These are phyloP conservation scores for Chytriomyces sp. DNA, from an alignment of 192 early-diverging fungal genomes.

Conservation along the genomic window DNA sequence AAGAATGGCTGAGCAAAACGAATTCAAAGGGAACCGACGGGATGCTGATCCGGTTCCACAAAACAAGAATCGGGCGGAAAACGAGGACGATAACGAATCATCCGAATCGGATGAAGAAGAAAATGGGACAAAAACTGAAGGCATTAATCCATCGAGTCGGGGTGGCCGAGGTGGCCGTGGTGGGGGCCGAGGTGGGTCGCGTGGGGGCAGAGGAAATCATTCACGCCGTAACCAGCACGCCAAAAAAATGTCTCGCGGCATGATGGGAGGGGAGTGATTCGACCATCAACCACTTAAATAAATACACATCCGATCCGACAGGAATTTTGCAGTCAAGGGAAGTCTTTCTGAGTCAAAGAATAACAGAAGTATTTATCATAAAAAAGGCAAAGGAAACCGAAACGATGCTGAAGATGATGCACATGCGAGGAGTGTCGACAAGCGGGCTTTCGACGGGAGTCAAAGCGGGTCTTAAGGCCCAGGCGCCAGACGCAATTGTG, in stretches of 20 bases:
- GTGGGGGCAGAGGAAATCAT: slow-evolving; percentile 64
- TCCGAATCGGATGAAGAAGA: slow-evolving; percentile 15
- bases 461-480: background rate
- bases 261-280: slow-evolving; percentile 25
- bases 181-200: slow-evolving; percentile 13
- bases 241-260: slow-evolving; percentile 65
- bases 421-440: background rate
- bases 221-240: slow-evolving; percentile 74
- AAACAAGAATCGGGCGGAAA: slow-evolving; percentile 22
- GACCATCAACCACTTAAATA: no score
- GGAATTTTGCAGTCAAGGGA: no score
- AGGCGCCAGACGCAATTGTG: slow-evolving; percentile 12
- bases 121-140: background rate
- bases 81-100: background rate
- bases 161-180: slow-evolving; percentile 32
- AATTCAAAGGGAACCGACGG: slow-evolving; percentile 60
- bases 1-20: slow-evolving; percentile 62
- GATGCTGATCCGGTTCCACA: slow-evolving; percentile 19
- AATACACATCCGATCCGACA: no score
- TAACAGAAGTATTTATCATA: no score
- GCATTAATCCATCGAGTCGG: background rate
- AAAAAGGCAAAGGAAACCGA: no score
- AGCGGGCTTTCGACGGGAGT: background rate
- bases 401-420: no score
- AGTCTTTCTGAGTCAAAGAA: no score